Percentiles rank a stretch among this genome's conserved stretches.
phyloP scores from a whole-genome alignment of 352 stramenopile genomes.

The Globisporangium takayamanum region DNA sequence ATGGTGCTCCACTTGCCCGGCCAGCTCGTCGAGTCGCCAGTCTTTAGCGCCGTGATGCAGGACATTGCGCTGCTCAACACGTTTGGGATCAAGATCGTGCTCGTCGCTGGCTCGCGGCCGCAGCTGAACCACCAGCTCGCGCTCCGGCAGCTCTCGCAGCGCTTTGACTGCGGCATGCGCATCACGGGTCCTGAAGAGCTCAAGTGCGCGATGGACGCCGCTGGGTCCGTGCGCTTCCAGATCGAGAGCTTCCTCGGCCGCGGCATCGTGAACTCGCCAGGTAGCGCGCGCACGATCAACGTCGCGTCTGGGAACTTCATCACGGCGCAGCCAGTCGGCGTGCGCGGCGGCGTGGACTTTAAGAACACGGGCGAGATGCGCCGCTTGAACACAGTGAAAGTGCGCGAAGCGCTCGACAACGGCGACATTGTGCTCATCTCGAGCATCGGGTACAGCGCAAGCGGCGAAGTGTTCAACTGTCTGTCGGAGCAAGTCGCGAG shows the following conservation, averaged over 20 bases:
- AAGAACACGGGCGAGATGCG: constrained; percentile 93
- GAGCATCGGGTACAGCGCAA: constrained; percentile 93
- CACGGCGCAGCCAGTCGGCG: constrained; percentile 87
- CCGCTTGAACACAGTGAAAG: constrained; percentile 89
- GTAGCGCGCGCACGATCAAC: constrained; percentile 73
- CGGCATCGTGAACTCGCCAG: constrained; percentile 80
- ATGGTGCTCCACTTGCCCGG: constrained; percentile 96
- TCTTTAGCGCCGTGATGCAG: constrained; percentile 92
- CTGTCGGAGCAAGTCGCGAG: constrained; percentile 85
- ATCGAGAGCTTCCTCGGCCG: constrained; percentile 84
- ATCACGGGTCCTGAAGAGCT: constrained; percentile 92
- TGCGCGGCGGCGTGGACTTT: constrained; percentile 84
- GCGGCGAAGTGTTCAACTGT: constrained; percentile 91
- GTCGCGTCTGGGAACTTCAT: constrained; percentile 97
- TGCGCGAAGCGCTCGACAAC: constrained; percentile 87
- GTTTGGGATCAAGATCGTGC: constrained; percentile 91
- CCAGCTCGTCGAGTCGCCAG: constrained; percentile 88
- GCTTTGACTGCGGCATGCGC: constrained; percentile 75
- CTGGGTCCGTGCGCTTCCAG: constrained; percentile 84
- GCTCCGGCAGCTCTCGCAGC: constrained; percentile 53
- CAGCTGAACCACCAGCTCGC: constrained; percentile 92
- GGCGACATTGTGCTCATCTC: constrained; percentile 96
- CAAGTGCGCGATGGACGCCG: constrained; percentile 93
- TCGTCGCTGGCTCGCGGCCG: constrained; percentile 93
- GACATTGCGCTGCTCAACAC: constrained; percentile 95